Conservation (phyloP, 2,329 filamentous ascomycete genomes). For the Pestalotiopsis sp. region DNA sequence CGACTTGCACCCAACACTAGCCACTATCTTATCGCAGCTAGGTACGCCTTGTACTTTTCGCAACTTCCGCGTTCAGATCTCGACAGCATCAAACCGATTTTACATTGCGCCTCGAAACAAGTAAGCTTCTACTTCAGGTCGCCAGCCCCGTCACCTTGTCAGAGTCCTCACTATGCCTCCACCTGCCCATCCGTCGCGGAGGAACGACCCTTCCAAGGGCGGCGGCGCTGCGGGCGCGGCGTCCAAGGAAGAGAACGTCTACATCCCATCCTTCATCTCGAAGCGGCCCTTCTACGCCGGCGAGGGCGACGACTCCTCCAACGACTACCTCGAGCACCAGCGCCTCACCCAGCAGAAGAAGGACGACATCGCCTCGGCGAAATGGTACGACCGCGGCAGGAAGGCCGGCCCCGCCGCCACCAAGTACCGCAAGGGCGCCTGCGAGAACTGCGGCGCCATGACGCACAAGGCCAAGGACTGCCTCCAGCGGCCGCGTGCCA, state of each 20-base stretch:
- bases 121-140: neutral
- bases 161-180: conserved; percentile 39
- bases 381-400: conserved; percentile 93
- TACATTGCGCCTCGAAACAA: neutral
- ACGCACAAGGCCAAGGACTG: conserved; percentile 96
- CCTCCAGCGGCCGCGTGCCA: conserved; percentile 82
- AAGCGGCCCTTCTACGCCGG: conserved; percentile 96
- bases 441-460: conserved; percentile 98
- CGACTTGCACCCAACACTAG: neutral
- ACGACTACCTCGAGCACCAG: conserved; percentile 96
- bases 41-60: neutral
- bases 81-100: neutral
- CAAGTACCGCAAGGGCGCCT: conserved; percentile 96
- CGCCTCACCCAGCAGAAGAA: conserved; percentile 74
- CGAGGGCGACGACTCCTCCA: conserved; percentile 72
- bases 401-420: conserved; percentile 86
- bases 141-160: neutral
- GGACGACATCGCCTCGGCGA: conserved; percentile 65
- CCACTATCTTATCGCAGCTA: conserved; percentile 7
- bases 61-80: neutral
- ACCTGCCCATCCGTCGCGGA: conserved; percentile 33
- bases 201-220: conserved; percentile 26
- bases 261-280: conserved; percentile 97
- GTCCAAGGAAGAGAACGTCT: conserved; percentile 92
- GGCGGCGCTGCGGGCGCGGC: conserved; percentile 38